Percentiles rank a stretch among this genome's conserved stretches.
These are phyloP conservation scores for Beauveria caledonica DNA, from an alignment of 2,329 filamentous ascomycete species.

Conservation along the genomic window DNA sequence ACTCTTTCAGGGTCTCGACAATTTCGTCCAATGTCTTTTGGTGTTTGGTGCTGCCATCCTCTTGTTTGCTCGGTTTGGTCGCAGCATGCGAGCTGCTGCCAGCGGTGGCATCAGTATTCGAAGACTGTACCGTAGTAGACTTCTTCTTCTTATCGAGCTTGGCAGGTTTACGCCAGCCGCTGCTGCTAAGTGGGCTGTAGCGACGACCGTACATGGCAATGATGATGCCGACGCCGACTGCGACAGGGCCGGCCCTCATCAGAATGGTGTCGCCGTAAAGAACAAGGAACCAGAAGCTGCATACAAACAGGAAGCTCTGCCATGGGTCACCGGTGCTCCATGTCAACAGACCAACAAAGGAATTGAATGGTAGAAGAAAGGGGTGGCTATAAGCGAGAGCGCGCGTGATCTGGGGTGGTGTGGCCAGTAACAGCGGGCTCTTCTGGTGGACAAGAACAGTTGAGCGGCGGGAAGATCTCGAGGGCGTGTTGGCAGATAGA, in stretches of 20 bases:
- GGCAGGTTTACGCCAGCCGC: conserved; percentile 54
- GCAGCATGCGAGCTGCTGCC: conserved; percentile 15
- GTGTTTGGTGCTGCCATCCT: conserved; percentile 60
- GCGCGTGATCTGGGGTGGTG: conserved; percentile 87
- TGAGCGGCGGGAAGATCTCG: conserved; percentile 60
- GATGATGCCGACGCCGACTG: conserved; percentile 73
- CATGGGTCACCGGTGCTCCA: conserved; percentile 93
- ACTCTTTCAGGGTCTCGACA: conserved; percentile 81
- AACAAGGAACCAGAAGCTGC: conserved; percentile 74
- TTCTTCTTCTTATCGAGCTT: conserved; percentile 21
- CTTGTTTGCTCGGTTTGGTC: conserved; percentile 33
- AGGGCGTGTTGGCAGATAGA: conserved; percentile 57
- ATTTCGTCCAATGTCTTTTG: conserved; percentile 97
- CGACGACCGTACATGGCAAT: conserved; percentile 85
- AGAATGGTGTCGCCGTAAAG: conserved; percentile 83
- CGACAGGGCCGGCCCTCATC: conserved; percentile 71
- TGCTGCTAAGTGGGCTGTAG: conserved; percentile 85
- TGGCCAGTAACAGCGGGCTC: conserved; percentile 84
- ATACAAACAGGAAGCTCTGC: conserved; percentile 90
- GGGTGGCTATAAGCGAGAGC: conserved; percentile 94
- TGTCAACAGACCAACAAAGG: conserved; percentile 73
- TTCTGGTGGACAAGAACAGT: conserved; percentile 96
- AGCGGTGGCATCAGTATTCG: conserved; percentile 18
- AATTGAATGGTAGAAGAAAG: conserved; percentile 83
- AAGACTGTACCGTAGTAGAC: conserved; percentile 17